These are phyloP conservation scores for Rhynchospora pubera DNA, from an alignment of 176 grass and related monocot genomes.

Conservation along the genomic window DNA sequence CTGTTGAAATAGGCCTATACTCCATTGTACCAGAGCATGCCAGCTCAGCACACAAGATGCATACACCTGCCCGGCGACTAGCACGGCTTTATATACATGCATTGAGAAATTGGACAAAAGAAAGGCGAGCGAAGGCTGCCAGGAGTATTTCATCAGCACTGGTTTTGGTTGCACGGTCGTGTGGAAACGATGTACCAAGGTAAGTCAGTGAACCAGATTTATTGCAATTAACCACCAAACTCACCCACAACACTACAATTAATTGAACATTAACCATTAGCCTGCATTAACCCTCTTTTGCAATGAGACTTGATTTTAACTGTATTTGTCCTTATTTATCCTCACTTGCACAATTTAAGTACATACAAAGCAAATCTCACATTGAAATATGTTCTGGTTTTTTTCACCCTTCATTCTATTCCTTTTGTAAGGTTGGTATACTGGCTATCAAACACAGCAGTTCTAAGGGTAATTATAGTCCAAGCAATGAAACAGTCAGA, in stretches of 20 bases:
- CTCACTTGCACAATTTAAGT: conserved; percentile 4
- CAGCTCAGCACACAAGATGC: conserved; percentile 92
- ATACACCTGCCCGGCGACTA: conserved; percentile 82
- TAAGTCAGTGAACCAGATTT: conserved; percentile 16
- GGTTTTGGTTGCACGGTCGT: conserved; percentile 81
- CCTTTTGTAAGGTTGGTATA: conserved; percentile 71
- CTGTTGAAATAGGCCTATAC: conserved; percentile 82
- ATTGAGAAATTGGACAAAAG: conserved; percentile 53
- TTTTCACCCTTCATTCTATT: background rate
- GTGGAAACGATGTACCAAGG: conserved; percentile 95
- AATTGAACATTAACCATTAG: background rate
- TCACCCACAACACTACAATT: background rate
- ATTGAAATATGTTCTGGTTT: background rate
- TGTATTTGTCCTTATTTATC: background rate
- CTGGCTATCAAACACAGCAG: conserved; percentile 87
- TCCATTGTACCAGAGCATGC: conserved; percentile 81
- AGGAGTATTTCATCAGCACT: conserved; percentile 82
- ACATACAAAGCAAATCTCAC: background rate
- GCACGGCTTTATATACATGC: conserved; percentile 70
- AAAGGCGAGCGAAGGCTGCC: conserved; percentile 71
- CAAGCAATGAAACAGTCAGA: conserved; percentile 46
- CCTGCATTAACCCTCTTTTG: background rate
- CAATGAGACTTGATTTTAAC: background rate
- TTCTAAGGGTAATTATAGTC: conserved; percentile 68
- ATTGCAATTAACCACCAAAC: background rate